These are phyloP conservation scores for Boletus edulis DNA, from an alignment of 768 basidiomycete species.

Conservation along the genomic window DNA sequence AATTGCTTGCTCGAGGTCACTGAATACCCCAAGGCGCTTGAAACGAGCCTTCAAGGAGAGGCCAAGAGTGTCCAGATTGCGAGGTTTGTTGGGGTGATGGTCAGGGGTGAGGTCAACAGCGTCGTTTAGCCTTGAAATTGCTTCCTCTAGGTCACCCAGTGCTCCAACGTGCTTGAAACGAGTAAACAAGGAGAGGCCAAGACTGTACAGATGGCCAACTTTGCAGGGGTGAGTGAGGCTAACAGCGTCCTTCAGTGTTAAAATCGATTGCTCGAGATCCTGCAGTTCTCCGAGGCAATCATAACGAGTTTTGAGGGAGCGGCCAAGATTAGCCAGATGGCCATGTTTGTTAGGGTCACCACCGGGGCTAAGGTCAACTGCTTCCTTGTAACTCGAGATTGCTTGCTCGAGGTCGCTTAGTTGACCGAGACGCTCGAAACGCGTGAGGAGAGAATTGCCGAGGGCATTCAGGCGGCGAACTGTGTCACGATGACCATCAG, in stretches of 20 bases:
- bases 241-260: not conserved
- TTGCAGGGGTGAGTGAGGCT: not conserved
- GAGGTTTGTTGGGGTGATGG: too few relatives aligned
- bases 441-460: not conserved
- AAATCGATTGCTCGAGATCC: not conserved
- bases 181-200: not conserved
- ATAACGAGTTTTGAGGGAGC: not conserved
- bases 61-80: too few relatives aligned
- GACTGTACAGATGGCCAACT: not conserved
- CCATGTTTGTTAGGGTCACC: not conserved
- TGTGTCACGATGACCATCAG: not conserved
- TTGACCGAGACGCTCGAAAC: not conserved
- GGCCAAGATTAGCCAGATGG: not conserved
- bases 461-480: not conserved
- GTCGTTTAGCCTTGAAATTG: not conserved
- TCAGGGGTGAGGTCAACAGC: too few relatives aligned
- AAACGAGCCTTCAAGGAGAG: not conserved
- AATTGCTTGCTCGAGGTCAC: slow-evolving; percentile 3
- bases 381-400: not conserved
- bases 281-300: not conserved
- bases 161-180: not conserved
- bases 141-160: not conserved
- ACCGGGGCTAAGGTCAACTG: not conserved
- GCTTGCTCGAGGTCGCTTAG: not conserved
- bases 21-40: not conserved